These are phyloP conservation scores for Trichoderma atrobrunneum DNA, from an alignment of 2,329 filamentous ascomycete genomes.

Conservation along the genomic window DNA sequence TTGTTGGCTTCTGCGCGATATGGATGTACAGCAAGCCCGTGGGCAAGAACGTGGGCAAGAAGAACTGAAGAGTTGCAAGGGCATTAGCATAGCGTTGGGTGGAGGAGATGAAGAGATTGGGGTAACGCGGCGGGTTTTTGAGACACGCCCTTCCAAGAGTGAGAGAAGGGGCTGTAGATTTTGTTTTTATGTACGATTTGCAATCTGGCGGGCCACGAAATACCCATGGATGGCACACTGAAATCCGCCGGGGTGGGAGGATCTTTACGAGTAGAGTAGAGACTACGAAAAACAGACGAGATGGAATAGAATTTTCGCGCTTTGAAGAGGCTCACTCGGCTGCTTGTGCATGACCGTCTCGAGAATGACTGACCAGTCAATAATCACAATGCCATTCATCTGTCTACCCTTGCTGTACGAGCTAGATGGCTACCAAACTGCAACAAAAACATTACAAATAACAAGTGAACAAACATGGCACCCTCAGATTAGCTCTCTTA, in stretches of 20 bases:
- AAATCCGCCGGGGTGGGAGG: neutral
- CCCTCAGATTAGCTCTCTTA: constrained; percentile 58
- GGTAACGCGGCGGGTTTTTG: neutral
- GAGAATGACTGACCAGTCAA: no score
- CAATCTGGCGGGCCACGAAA: constrained; percentile 1
- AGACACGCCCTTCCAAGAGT: neutral
- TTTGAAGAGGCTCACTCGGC: neutral
- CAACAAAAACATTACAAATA: no score
- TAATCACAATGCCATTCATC: neutral
- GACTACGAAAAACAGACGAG: constrained; percentile 17
- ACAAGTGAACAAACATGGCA: constrained; percentile 8
- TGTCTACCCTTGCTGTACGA: neutral
- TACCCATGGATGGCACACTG: constrained; percentile 11
- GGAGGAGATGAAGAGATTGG: neutral
- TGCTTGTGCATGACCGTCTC: neutral
- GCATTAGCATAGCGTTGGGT: neutral
- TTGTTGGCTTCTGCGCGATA: constrained; percentile 77
- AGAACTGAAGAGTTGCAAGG: neutral
- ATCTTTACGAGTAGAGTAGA: constrained; percentile 25
- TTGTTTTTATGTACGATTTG: constrained; percentile 15
- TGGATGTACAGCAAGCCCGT: constrained; percentile 73
- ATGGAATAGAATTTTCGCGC: constrained; percentile 14
- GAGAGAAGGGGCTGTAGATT: neutral
- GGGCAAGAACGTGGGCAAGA: constrained; percentile 20
- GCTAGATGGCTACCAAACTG: neutral